Evolutionary conservation across 2,329 filamentous ascomycete species (phyloP).

Genomic region (Fusarium subglutinans): DNA sequence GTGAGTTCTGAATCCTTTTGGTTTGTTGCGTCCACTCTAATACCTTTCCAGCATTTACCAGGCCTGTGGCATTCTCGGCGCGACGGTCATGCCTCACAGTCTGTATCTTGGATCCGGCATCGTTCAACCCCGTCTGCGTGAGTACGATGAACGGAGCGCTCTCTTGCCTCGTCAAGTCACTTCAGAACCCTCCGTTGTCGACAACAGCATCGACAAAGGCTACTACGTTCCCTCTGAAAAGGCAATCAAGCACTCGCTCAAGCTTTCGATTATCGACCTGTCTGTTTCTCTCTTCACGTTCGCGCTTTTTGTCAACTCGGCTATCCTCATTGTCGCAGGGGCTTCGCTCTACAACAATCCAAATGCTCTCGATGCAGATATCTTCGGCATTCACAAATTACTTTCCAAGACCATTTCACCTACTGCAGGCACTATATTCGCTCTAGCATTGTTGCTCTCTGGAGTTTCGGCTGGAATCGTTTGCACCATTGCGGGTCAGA

Average conservation of each 20-base stretch:
- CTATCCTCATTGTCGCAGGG: neutral
- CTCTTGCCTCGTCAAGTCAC: neutral
- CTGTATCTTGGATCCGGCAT: neutral
- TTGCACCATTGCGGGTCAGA: neutral
- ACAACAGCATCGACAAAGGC: neutral
- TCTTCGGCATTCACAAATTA: neutral
- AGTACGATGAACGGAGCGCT: neutral
- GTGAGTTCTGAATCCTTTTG: neutral
- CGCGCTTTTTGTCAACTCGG: neutral
- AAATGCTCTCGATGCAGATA: neutral
- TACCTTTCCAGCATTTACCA: neutral
- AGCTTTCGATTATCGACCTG: neutral
- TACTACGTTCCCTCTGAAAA: neutral
- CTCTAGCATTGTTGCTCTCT: neutral
- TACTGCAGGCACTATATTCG: neutral
- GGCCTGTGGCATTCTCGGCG: neutral
- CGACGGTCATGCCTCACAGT: neutral
- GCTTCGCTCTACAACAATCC: neutral
- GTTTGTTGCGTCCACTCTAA: neutral
- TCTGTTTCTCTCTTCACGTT: neutral
- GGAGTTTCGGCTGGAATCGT: neutral
- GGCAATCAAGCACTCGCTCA: neutral
- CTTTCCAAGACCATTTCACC: neutral
- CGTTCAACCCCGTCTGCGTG: neutral
- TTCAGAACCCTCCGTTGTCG: neutral